Evolutionary conservation across 108 stramenopile species (phyloP), one percentile per base, ranked within the genome.

Genomic region (Nannochloropsis oceanica): DNA sequence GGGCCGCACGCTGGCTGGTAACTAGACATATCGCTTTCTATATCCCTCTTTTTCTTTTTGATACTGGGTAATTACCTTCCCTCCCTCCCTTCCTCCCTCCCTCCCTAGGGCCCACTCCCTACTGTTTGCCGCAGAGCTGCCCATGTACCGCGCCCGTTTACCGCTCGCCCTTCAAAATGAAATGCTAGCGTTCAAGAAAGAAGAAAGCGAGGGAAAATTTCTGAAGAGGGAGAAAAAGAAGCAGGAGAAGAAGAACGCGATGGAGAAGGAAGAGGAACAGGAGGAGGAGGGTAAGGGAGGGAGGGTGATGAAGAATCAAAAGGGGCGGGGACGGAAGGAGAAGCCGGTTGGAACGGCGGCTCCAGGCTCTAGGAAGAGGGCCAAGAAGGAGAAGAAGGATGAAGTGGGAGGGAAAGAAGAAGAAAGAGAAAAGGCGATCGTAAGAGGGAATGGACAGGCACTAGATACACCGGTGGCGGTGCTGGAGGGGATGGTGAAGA

Each of bases 101-200:
- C 59, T 73, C n/a, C 18, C n/a, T 7, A 73, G 59, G 59, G 98
- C 99, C 8, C 99, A 99, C 90, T 94, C 95, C 43, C 86, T 99
- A 43, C 92, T 99, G 12, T 99, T 99, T 91, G 97, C 97, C 18
- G 98, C 98, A 8, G 92, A 93, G 44, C 88, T 93, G 43, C 92
- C 92, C 24, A 87, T 27, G 18, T 92, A 91, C 46, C 81, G 83
- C 43, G 82, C 25, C 25, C 25, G 82, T 13, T 85, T 92, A 26
- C 89, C 92, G 11, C 73, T 84, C 27, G 26, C 79, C 13, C 26
- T 92, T 11, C 87, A 85, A 43, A 26, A 43, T 2, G 88, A 92
- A 34, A 89, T 92, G 89, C 27, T 43, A 13, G 88, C 85, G 13
- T 92, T 92, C 26, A 85, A 80, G 25, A 25, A 14, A 13, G 86